Evolutionary conservation across 768 basidiomycete genomes (phyloP), one percentile per base, ranked within the genome.

Genomic region (Panaeolus cyanescens): DNA sequence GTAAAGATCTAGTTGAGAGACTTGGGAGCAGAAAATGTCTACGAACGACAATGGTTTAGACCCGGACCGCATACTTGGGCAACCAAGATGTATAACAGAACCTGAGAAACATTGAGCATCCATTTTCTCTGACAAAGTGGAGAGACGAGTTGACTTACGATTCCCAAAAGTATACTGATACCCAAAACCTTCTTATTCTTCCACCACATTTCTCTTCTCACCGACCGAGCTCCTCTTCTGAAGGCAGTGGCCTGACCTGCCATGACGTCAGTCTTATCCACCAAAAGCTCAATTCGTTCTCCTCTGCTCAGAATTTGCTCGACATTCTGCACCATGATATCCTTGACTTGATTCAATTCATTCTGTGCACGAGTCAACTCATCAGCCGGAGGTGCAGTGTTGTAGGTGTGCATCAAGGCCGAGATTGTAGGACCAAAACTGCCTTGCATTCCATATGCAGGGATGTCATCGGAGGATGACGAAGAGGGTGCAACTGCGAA

Each of bases 301-400:
- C 97, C 97, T 34, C 97, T 83, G 57, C 86, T 90, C 39, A 99
- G 85, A 64, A 99, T 96, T 73, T 95, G 92, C 76, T 98, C 95
- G 64, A 98, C 96, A 72, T 98, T 98, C 75, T 98, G 93, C 55
- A 98, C 96, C 95, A 97, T 96, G 75, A 97, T 93, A 68, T 95
- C 90, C 73, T 97, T 98, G 53, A 97, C 92, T 66, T 93, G 92
- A 62, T 87, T 86, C 39, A 95, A 82, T 73, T 98, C 95, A 4
- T 85, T 84, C 71, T 95, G 95, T 5, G 96, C 96, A 63, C 93
- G 91, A 19, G 89, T 79, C 59, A 99, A 86, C 63, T 96, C 94
- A 72, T 99, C 97, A 7, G 82, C 74, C 34, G 93, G 95, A 15
- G 96, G 95, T 8, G 86, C 77, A 31, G 93, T 95, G 70, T 94